phyloP scores from a whole-genome alignment of 129 eudicot genomes.

The Centella asiatica region DNA sequence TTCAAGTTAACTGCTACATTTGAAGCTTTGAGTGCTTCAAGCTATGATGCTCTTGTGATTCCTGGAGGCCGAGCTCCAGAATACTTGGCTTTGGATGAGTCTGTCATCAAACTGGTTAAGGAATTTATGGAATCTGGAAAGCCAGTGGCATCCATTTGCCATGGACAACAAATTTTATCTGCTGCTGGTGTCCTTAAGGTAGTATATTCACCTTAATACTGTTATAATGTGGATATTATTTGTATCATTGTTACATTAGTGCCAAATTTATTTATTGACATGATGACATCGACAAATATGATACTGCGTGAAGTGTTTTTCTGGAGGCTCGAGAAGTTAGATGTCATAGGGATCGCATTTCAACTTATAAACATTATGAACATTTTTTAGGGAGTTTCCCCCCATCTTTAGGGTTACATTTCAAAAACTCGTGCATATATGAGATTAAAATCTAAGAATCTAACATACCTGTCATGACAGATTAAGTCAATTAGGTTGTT shows the following conservation, averaged over 20 bases:
- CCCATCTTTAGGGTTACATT: too few relatives aligned
- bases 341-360: background rate
- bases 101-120: slow-evolving; percentile 55
- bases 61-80: slow-evolving; percentile 99
- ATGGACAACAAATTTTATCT: slow-evolving; percentile 88
- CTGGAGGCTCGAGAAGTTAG: background rate
- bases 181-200: slow-evolving; percentile 98
- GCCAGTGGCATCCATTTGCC: slow-evolving; percentile 95
- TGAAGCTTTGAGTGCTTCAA: slow-evolving; percentile 49
- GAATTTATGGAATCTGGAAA: slow-evolving; percentile 74
- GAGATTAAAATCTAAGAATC: too few relatives aligned
- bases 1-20: slow-evolving; percentile 61
- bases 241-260: background rate
- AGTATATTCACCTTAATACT: slow-evolving; percentile 4
- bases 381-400: too few relatives aligned
- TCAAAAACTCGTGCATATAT: too few relatives aligned
- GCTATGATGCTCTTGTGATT: slow-evolving; percentile 84
- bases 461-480: background rate
- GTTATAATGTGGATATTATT: background rate
- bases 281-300: too few relatives aligned
- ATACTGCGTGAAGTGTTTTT: background rate
- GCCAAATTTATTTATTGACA: background rate
- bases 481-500: background rate
- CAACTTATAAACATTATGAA: too few relatives aligned
- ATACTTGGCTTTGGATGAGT: slow-evolving; percentile 62